Evolutionary conservation across 495 filamentous ascomycete genomes (phyloP).

Genomic region (Aspergillus cavernicola): DNA sequence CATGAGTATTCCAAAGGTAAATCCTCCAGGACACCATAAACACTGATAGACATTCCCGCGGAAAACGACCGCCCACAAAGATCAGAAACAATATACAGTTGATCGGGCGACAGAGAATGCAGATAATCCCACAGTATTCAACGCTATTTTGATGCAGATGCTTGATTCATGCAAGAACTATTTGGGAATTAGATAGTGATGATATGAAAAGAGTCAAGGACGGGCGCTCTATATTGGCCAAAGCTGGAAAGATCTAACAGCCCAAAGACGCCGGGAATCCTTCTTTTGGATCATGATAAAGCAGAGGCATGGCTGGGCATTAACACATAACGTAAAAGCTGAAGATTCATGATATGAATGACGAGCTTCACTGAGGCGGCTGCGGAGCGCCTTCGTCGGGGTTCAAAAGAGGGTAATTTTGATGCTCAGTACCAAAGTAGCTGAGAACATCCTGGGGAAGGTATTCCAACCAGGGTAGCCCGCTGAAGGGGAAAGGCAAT

Average conservation of each 20-base stretch:
- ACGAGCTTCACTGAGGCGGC: slow-evolving; percentile 21
- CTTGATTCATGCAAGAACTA: background rate
- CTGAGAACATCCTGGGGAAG: slow-evolving; percentile 60
- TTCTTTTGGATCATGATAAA: slow-evolving; percentile 9
- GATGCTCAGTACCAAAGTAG: slow-evolving; percentile 45
- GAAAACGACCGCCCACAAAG: too few species aligned
- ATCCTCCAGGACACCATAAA: too few species aligned
- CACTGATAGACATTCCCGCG: too few species aligned
- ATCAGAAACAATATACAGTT: too few species aligned
- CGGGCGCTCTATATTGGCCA: slow-evolving; percentile 10
- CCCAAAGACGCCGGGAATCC: slow-evolving; percentile 13
- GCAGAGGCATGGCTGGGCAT: slow-evolving; percentile 19
- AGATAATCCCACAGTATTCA: too few species aligned
- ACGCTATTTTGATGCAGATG: background rate
- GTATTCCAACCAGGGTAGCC: slow-evolving; percentile 65
- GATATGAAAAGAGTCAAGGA: background rate
- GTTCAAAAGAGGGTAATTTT: slow-evolving; percentile 36
- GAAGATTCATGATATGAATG: slow-evolving; percentile 18
- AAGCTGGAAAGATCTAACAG: slow-evolving; percentile 4
- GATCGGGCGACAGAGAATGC: too few species aligned
- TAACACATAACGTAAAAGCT: slow-evolving; percentile 15
- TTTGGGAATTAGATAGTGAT: background rate
- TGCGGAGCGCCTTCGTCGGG: slow-evolving; percentile 27
- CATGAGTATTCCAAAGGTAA: too few species aligned
- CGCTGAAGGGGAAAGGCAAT: slow-evolving; percentile 43